phyloP scores from a whole-genome alignment of 2,329 filamentous ascomycete species.

The Tolypocladium pustulatum region DNA sequence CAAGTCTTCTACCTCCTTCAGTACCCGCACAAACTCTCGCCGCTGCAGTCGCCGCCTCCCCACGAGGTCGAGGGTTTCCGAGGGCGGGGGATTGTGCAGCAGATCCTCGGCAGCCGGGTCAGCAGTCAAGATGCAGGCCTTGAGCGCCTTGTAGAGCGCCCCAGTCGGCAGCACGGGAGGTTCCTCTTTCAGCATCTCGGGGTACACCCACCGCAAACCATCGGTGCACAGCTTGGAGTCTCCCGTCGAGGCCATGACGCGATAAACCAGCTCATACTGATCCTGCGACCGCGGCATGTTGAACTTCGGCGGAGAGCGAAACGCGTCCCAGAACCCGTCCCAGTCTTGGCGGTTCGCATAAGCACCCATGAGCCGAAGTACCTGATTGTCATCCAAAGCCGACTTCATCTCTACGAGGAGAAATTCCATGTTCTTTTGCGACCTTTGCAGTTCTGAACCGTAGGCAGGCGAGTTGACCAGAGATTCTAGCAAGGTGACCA shows the following conservation, averaged over 20 bases:
- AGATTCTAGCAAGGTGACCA: slow-evolving; percentile 35
- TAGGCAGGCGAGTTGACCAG: slow-evolving; percentile 21
- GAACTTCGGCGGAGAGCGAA: slow-evolving; percentile 43
- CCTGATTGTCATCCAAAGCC: slow-evolving; percentile 27
- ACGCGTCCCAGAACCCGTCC: slow-evolving; percentile 49
- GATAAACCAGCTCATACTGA: slow-evolving; percentile 47
- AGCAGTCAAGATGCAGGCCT: slow-evolving; percentile 42
- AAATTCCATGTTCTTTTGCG: slow-evolving; percentile 33
- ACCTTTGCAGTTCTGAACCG: slow-evolving; percentile 21
- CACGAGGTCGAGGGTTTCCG: slow-evolving; percentile 3
- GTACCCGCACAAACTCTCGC: slow-evolving; percentile 20
- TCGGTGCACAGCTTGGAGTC: slow-evolving; percentile 33
- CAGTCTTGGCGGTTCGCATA: slow-evolving; percentile 39
- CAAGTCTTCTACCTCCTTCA: slow-evolving; percentile 19
- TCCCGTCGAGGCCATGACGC: slow-evolving; percentile 31
- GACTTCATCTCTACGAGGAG: slow-evolving; percentile 27
- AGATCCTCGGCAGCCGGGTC: slow-evolving; percentile 37
- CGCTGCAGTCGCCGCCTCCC: slow-evolving; percentile 12
- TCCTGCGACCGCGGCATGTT: slow-evolving; percentile 33
- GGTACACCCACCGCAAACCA: slow-evolving; percentile 41
- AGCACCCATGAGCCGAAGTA: slow-evolving; percentile 31
- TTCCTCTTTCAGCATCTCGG: slow-evolving; percentile 47
- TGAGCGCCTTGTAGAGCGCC: slow-evolving; percentile 34
- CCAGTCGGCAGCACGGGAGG: slow-evolving; percentile 35
- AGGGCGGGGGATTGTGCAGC: slow-evolving; percentile 8